A percentile compares a stretch with the other conserved stretches of the same genome.
These are phyloP conservation scores for Calonectria hawksworthii DNA, from an alignment of 2,329 filamentous ascomycete species.

Conservation along the genomic window DNA sequence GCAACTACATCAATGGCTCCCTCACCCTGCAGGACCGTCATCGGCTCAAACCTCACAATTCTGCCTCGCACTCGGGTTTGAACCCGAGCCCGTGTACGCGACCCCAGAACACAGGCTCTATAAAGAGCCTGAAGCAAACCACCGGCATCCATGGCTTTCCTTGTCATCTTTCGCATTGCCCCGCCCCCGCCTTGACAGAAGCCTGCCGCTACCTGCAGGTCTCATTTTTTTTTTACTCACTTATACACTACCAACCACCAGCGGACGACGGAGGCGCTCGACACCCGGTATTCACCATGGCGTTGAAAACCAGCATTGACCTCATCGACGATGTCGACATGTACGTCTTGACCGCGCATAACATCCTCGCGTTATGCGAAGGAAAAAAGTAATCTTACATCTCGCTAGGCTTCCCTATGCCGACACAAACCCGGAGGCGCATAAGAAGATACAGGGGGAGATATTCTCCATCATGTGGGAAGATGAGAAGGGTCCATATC, in stretches of 20 bases:
- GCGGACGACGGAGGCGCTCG: background rate
- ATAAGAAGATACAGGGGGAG: conserved; percentile 68
- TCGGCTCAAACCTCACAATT: background rate
- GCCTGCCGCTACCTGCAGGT: background rate
- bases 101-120: background rate
- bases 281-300: conserved; percentile 30
- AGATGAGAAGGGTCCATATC: conserved; percentile 72
- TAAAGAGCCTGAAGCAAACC: background rate
- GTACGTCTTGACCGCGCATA: conserved; percentile 22
- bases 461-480: conserved; percentile 78
- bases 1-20: background rate
- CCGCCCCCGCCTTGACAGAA: background rate
- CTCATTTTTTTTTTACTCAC: background rate
- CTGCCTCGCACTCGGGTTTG: background rate
- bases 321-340: conserved; percentile 44
- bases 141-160: background rate
- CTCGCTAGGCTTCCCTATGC: conserved; percentile 81
- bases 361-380: background rate
- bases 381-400: conserved; percentile 6
- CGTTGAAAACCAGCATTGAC: conserved; percentile 42
- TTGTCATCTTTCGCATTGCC: background rate
- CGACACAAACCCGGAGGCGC: conserved; percentile 70
- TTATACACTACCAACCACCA: background rate
- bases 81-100: background rate
- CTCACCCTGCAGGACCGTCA: background rate